Conservation (phyloP, 1,284 basidiomycete species). For the Kalmanozyma brasiliensis region DNA sequence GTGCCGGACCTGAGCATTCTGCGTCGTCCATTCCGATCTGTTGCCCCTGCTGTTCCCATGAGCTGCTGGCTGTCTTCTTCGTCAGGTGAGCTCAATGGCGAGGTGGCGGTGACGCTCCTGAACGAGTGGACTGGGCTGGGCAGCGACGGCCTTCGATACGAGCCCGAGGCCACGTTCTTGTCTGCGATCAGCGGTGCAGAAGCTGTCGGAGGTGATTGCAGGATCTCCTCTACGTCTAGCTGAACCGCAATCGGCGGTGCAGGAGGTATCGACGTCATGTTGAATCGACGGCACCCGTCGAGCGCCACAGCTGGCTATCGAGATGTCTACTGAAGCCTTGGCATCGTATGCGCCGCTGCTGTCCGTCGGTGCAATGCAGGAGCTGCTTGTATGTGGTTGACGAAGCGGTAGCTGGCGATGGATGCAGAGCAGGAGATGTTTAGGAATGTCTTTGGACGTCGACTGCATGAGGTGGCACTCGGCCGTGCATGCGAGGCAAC, state of each 20-base stretch:
- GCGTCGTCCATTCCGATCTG: conserved; percentile 23
- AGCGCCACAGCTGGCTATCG: neutral
- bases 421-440: neutral
- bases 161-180: conserved; percentile 22
- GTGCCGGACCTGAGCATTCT: conserved; percentile 32
- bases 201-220: conserved; percentile 8
- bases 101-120: conserved; percentile 27
- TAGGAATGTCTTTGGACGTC: neutral
- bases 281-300: no score
- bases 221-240: conserved; percentile 21
- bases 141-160: conserved; percentile 25
- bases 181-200: conserved; percentile 19
- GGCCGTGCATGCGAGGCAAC: no score
- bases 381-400: no score
- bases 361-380: neutral
- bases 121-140: conserved; percentile 13
- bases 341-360: no score
- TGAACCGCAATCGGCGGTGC: neutral
- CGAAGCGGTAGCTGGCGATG: neutral
- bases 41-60: neutral
- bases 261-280: neutral
- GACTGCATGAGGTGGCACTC: no score
- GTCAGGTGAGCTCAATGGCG: conserved; percentile 30
- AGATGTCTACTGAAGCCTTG: neutral
- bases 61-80: conserved; percentile 3